A percentile compares a stretch with the other conserved stretches of the same genome.
Conservation (phyloP, 345 rosid species). For the Laguncularia racemosa region DNA sequence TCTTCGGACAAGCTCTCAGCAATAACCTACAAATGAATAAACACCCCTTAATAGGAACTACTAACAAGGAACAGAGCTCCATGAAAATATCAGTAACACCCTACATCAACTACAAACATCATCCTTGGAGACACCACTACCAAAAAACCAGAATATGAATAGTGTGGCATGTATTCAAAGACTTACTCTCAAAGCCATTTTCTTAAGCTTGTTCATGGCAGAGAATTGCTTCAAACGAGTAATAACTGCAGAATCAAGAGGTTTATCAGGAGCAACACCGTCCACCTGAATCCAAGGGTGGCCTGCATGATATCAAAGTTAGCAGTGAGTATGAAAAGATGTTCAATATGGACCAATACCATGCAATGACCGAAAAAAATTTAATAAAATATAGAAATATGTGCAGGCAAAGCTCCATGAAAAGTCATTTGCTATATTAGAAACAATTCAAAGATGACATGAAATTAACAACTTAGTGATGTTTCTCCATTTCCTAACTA, state of each 20-base stretch:
- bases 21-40: constrained; percentile 23
- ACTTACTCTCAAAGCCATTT: constrained; percentile 34
- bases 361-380: too few relatives aligned
- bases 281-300: constrained; percentile 45
- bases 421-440: too few relatives aligned
- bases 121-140: too few relatives aligned
- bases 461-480: too few relatives aligned
- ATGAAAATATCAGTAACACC: too few relatives aligned
- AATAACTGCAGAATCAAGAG: constrained; percentile 40
- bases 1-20: constrained; percentile 43
- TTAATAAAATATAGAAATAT: too few relatives aligned
- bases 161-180: neutral
- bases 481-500: too few relatives aligned
- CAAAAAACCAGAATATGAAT: neutral
- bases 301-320: constrained; percentile 18
- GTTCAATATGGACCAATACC: neutral
- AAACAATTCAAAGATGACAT: too few relatives aligned
- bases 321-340: neutral
- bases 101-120: too few relatives aligned
- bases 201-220: constrained; percentile 44
- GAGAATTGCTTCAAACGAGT: constrained; percentile 41
- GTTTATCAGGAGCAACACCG: constrained; percentile 39
- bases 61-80: too few relatives aligned
- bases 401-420: too few relatives aligned
- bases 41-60: too few relatives aligned